phyloP scores from a whole-genome alignment of 768 basidiomycete genomes.

The Boletus barrowsii region DNA sequence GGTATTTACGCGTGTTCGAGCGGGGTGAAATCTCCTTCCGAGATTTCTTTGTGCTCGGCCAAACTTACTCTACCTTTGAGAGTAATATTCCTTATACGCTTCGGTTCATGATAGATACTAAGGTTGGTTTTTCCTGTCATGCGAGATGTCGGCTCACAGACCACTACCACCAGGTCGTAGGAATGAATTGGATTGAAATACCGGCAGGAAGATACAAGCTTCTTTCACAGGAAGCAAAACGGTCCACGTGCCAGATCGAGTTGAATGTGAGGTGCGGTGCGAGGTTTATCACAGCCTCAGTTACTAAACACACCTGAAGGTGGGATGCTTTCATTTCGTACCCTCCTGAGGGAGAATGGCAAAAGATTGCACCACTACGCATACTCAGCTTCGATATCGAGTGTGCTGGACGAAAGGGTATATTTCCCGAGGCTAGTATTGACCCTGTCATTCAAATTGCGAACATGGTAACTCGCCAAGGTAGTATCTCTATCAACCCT shows the following conservation, averaged over 20 bases:
- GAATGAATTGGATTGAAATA: conserved; percentile 99
- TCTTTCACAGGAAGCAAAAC: conserved; percentile 51
- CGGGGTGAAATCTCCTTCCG: conserved; percentile 67
- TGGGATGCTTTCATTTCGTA: conserved; percentile 88
- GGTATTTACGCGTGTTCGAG: conserved; percentile 62
- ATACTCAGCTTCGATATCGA: conserved; percentile 99
- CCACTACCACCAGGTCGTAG: conserved; percentile 63
- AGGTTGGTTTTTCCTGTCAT: conserved; percentile 44
- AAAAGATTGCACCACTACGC: conserved; percentile 86
- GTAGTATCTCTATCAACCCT: conserved; percentile 37
- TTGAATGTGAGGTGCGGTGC: conserved; percentile 62
- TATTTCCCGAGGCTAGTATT: conserved; percentile 86
- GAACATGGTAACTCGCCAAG: conserved; percentile 98
- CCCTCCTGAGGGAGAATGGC: conserved; percentile 88
- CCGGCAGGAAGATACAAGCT: conserved; percentile 78
- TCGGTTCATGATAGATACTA: conserved; percentile 97
- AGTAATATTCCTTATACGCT: conserved; percentile 91
- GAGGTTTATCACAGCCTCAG: neutral
- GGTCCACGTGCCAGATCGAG: conserved; percentile 89
- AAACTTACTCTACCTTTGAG: conserved; percentile 72
- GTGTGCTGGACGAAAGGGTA: conserved; percentile 95
- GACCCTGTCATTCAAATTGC: conserved; percentile 99
- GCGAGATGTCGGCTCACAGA: neutral
- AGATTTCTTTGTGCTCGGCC: conserved; percentile 49
- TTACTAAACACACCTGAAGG: conserved; percentile 38